These are phyloP conservation scores for Castanea mollissima DNA, from an alignment of 306 rosid genomes.

Conservation along the genomic window DNA sequence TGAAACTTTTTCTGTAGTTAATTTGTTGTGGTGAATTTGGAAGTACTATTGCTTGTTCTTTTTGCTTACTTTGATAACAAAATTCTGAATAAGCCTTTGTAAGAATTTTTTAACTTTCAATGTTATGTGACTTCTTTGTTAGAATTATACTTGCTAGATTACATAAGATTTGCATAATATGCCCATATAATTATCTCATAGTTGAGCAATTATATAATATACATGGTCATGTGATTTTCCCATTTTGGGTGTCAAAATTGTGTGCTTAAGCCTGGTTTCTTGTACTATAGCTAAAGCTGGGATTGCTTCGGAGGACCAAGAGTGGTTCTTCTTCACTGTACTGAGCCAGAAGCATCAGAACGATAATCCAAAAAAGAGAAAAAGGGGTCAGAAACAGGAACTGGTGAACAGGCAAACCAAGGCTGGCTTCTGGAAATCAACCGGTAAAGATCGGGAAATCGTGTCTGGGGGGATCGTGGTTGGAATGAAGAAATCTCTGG, in stretches of 20 bases:
- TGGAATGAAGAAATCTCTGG: slow-evolving; percentile 92
- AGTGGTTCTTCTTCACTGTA: slow-evolving; percentile 97
- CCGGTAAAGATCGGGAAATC: slow-evolving; percentile 85
- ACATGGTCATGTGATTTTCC: not conserved
- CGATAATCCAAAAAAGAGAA: slow-evolving; percentile 53
- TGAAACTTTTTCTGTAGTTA: no score
- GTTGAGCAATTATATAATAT: no score
- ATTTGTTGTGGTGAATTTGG: not conserved
- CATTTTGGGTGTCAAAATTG: not conserved
- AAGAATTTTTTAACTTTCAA: no score
- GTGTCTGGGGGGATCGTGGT: slow-evolving; percentile 57
- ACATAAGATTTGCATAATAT: no score
- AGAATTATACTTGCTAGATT: not conserved
- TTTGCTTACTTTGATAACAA: not conserved
- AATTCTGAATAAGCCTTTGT: no score
- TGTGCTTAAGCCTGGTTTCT: not conserved
- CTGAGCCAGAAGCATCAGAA: slow-evolving; percentile 84
- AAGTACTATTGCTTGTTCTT: not conserved
- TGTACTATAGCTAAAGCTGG: slow-evolving; percentile 56
- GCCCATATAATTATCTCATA: no score
- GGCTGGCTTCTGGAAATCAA: slow-evolving; percentile 91
- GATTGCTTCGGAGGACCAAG: slow-evolving; percentile 74
- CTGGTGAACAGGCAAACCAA: slow-evolving; percentile 63
- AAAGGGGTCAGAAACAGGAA: no score
- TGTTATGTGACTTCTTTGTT: no score